A percentile compares a stretch with the other conserved stretches of the same genome.
These are phyloP conservation scores for Microdochium bolleyi DNA, from an alignment of 2,329 filamentous ascomycete species.

Conservation along the genomic window DNA sequence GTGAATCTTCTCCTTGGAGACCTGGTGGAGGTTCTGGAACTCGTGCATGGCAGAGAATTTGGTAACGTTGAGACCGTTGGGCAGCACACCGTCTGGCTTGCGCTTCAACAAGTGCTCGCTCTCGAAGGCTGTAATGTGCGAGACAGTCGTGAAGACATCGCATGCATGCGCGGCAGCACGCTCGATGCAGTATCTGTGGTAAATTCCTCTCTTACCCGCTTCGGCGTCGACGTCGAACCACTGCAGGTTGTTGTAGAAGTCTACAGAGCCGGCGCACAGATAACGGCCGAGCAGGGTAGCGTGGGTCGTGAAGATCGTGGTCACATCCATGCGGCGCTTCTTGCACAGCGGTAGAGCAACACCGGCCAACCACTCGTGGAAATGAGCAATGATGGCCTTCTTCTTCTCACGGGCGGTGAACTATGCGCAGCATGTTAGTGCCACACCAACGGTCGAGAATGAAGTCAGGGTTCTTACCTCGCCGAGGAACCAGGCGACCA, in stretches of 20 bases:
- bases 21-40: slow-evolving; percentile 96
- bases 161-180: slow-evolving; percentile 83
- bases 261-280: slow-evolving; percentile 92
- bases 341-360: slow-evolving; percentile 87
- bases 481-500: slow-evolving; percentile 96
- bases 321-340: slow-evolving; percentile 90
- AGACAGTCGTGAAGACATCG: slow-evolving; percentile 98
- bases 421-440: slow-evolving; percentile 32
- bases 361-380: slow-evolving; percentile 97
- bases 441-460: neutral
- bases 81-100: slow-evolving; percentile 92
- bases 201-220: slow-evolving; percentile 95
- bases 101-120: slow-evolving; percentile 95
- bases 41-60: slow-evolving; percentile 98
- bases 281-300: slow-evolving; percentile 93
- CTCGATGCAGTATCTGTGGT: slow-evolving; percentile 97
- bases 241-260: slow-evolving; percentile 99
- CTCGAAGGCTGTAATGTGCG: slow-evolving; percentile 97
- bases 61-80: slow-evolving; percentile 95
- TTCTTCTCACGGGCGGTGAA: slow-evolving; percentile 90
- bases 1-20: slow-evolving; percentile 95
- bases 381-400: slow-evolving; percentile 91
- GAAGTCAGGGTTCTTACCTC: slow-evolving; percentile 57
- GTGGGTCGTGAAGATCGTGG: slow-evolving; percentile 97
- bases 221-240: slow-evolving; percentile 95